Evolutionary conservation across 139 green algal species (phyloP), one percentile per base, ranked within the genome.

Genomic region (Tetradesmus lagerheimii): DNA sequence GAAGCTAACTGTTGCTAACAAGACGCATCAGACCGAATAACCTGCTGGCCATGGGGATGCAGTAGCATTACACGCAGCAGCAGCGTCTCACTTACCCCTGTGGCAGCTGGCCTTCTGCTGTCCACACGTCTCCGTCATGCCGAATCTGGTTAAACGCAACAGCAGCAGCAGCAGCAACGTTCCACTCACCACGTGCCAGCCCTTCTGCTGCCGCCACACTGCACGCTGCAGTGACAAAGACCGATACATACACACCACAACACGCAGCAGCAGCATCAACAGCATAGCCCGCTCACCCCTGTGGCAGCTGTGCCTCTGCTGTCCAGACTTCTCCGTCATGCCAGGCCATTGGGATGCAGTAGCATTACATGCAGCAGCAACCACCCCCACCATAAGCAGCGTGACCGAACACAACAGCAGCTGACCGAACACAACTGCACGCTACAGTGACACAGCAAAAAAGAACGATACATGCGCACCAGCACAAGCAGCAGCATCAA

Each of bases 271-370:
- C 50, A 25, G 50, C 50, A 64, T 11, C 4, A 71, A 8, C 25
- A n/a, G 57, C 57, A n/a, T 1, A 31, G 35, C 4, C 57, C 29
- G 43, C 80, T 34, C 75, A 81, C 34, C 37, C 78, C 35, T 50
- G 37, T 35, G 87, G 78, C 38, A 91, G 39, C 39, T 87, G 74
- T 29, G 87, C 87, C 35, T 86, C 39, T 53, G 87, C 87, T 12
- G 87, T 91, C 87, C 87, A 91, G 8, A 87, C 41, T 27, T 91
- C 87, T 15, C 87, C 87, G 6, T 87, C 87, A 34, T 78, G 39
- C 87, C 87, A 91, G 39, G 53, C 57, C 77, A 91, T 86, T 38
- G 87, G 87, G 6, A 91, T 45, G 38, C 50, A 85, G 75, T 5
- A 34, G 31, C 39, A 57, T 16, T 5, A 84, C 43, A 29, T 31